These are phyloP conservation scores for Aspergillus fischeri DNA, from an alignment of 2,329 filamentous ascomycete genomes.

Conservation along the genomic window DNA sequence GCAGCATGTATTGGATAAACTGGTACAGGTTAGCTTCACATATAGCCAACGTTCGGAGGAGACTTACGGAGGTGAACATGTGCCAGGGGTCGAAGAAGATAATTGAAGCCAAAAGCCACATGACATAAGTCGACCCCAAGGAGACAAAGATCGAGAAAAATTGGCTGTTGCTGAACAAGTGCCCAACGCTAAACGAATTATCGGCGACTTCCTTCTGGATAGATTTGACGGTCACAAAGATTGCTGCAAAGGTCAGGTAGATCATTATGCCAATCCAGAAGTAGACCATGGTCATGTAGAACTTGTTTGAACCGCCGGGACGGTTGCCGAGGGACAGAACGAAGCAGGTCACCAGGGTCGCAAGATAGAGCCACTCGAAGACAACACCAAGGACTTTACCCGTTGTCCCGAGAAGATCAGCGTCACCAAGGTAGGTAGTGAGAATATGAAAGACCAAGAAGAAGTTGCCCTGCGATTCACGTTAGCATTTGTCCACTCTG, in stretches of 20 bases:
- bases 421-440: conserved; percentile 73
- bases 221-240: conserved; percentile 88
- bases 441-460: conserved; percentile 98
- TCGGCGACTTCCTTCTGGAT: conserved; percentile 66
- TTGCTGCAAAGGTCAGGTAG: conserved; percentile 88
- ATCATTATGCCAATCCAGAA: conserved; percentile 97
- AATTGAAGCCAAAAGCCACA: conserved; percentile 87
- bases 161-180: conserved; percentile 79
- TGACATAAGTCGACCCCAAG: conserved; percentile 82
- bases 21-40: conserved; percentile 26
- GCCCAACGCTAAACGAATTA: conserved; percentile 62
- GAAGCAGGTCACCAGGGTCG: conserved; percentile 89
- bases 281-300: conserved; percentile 96
- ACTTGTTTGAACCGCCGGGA: conserved; percentile 85
- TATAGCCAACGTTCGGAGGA: background rate
- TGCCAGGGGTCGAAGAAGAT: conserved; percentile 99
- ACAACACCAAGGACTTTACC: conserved; percentile 80
- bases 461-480: conserved; percentile 68
- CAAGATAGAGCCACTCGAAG: conserved; percentile 95
- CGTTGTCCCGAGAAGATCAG: conserved; percentile 66
- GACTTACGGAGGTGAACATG: conserved; percentile 74
- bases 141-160: conserved; percentile 95
- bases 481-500: conserved; percentile 8
- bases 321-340: conserved; percentile 91
- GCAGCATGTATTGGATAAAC: conserved; percentile 87